Base-by-base conservation (phyloP, 208 protist genomes). In the Leishmania arabica region DNA sequence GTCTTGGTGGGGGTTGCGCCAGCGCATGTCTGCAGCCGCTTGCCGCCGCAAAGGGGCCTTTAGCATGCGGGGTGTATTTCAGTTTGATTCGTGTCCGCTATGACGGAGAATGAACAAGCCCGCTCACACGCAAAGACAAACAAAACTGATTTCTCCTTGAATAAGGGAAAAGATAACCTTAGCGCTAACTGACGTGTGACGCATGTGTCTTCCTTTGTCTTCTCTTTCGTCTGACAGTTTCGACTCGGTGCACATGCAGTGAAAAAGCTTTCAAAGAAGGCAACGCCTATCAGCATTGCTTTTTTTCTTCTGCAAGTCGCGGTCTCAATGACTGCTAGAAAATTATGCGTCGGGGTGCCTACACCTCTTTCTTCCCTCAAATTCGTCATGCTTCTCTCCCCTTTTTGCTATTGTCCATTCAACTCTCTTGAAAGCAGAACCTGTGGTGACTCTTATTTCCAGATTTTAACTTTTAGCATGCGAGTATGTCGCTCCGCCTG, bases 401-500 rank as follows among this genome's bases (percentile, higher is more conserved):
- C 40, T 9, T 17, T 45, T 47, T 71, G 27, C 11, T 42, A 3
- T 72, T 31, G 5, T 51, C 3, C 3, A 51, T 31, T 72, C 42
- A 49, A 53, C 19, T 6, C 24, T 15, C 68, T 72, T 49, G 2
- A 72, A 72, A n/a, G 37, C 17, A 34, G 7, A 34, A 19, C 21
- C 21, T 53, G 24, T 47, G 21, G 19, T 47, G 9, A n/a, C 42
- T 72, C 49, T 34, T n/a, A 72, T 49, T 51, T 6, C 19, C 37
- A n/a, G 19, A 19, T 34, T 42, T 31, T 53, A 51, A 37, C 4
- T 5, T 72, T 3, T 31, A n/a, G 42, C n/a, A 5, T n/a, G 42
- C 24, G 21, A 31, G 49, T 31, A 93, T 93, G 90, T 91, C 90
- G 15, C 62, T 93, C 27, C 81, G 90, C 2, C 37, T 21, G 21